phyloP scores from a whole-genome alignment of 768 basidiomycete genomes.

The Mycena vitilis region DNA sequence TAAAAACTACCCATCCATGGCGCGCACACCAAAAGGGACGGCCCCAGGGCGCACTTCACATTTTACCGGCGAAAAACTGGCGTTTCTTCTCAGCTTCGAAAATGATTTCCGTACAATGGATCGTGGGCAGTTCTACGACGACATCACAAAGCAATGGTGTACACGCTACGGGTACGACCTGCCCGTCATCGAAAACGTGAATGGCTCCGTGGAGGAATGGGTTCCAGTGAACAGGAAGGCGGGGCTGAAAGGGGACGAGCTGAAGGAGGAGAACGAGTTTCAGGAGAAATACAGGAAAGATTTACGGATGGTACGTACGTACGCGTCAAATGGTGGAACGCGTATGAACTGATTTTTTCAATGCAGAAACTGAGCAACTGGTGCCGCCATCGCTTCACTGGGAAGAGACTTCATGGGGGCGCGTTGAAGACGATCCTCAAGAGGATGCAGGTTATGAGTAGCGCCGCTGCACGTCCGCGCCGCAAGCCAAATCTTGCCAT shows the following conservation, averaged over 20 bases:
- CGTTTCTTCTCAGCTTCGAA: not conserved
- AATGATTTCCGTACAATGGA: not conserved
- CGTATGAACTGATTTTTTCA: too few relatives aligned
- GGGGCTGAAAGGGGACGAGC: not conserved
- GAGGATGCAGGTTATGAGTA: slow-evolving; percentile 8
- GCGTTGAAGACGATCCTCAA: slow-evolving; percentile 9
- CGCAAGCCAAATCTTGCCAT: not conserved
- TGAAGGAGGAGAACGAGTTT: slow-evolving; percentile 3
- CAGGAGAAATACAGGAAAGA: not conserved
- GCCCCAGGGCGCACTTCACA: not conserved
- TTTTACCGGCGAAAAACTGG: slow-evolving; percentile 15
- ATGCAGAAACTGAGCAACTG: slow-evolving; percentile 26
- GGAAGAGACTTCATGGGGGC: slow-evolving; percentile 8
- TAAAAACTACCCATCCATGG: not conserved
- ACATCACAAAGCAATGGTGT: not conserved
- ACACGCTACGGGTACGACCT: slow-evolving; percentile 23
- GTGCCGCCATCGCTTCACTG: slow-evolving; percentile 15
- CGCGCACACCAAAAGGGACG: not conserved
- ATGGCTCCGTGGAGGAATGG: not conserved
- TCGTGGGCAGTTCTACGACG: slow-evolving; percentile 1
- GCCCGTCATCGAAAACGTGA: not conserved
- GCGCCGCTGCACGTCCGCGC: not conserved
- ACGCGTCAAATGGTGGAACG: not conserved
- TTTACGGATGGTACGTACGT: slow-evolving; percentile 2
- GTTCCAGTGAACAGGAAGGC: not conserved